Percentiles rank a stretch among this genome's conserved stretches.
These are phyloP conservation scores for Heliamphora pulchella DNA, from an alignment of 179 eudicot species.

Conservation along the genomic window DNA sequence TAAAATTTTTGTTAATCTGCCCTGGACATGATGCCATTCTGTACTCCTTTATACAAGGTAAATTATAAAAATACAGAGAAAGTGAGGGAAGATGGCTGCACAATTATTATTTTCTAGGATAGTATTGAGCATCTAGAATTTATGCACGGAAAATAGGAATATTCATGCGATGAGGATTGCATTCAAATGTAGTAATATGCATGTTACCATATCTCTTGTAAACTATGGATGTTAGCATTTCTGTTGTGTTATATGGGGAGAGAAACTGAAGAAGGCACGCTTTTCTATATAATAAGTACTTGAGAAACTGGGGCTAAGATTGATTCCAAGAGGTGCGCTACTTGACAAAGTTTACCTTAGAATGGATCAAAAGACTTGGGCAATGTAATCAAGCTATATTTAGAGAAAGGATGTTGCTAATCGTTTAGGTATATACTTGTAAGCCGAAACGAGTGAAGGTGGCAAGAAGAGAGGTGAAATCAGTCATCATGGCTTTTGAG, in stretches of 20 bases:
- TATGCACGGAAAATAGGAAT: not conserved
- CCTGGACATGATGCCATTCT: not conserved
- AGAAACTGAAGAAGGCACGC: not conserved
- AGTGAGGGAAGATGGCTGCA: not conserved
- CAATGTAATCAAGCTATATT: not conserved
- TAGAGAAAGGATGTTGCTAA: not conserved
- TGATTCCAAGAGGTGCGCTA: not conserved
- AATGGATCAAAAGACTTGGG: not conserved
- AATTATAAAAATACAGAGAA: not conserved
- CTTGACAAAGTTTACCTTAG: not conserved
- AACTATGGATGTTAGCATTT: not conserved
- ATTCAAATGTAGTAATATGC: not conserved
- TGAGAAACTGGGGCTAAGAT: not conserved
- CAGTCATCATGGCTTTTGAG: not conserved
- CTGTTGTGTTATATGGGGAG: not conserved
- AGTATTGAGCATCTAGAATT: not conserved
- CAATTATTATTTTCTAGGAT: not conserved
- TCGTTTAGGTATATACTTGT: not conserved
- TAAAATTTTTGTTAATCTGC: not conserved
- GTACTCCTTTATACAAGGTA: not conserved
- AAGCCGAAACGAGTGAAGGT: not conserved
- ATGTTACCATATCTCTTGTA: conserved; percentile 4
- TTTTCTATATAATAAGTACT: not conserved
- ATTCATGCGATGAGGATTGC: not conserved
- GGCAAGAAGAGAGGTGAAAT: conserved; percentile 1